phyloP scores from a whole-genome alignment of 2,329 filamentous ascomycete genomes.

The Fusarium brachygibbosum region DNA sequence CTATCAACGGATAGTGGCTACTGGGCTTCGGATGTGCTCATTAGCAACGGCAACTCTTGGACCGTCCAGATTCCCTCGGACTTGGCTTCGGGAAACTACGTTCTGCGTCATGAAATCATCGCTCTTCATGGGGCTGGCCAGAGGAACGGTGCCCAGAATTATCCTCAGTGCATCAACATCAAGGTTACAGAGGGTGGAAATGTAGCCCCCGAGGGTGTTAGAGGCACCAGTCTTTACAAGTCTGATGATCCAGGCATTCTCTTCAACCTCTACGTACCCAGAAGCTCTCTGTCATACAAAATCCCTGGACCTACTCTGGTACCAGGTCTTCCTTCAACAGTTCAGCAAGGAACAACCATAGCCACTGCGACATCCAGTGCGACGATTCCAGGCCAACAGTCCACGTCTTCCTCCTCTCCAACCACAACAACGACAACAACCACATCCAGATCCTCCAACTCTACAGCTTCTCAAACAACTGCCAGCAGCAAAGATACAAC shows the following conservation, averaged over 20 bases:
- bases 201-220: conserved; percentile 51
- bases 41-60: conserved; percentile 55
- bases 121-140: conserved; percentile 61
- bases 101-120: conserved; percentile 66
- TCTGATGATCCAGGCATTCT: conserved; percentile 51
- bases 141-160: conserved; percentile 64
- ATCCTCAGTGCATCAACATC: conserved; percentile 66
- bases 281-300: conserved; percentile 43
- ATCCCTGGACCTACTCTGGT: conserved; percentile 49
- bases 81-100: conserved; percentile 58
- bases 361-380: conserved; percentile 42
- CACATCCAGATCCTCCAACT: neutral
- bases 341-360: conserved; percentile 12
- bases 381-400: conserved; percentile 31
- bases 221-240: conserved; percentile 51
- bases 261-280: conserved; percentile 51
- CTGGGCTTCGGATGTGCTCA: conserved; percentile 59
- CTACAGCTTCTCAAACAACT: neutral
- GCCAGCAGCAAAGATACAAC: conserved; percentile 8
- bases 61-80: conserved; percentile 52
- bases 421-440: neutral
- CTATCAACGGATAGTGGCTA: conserved; percentile 58
- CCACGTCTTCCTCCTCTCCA: neutral
- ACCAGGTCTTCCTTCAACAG: conserved; percentile 38
- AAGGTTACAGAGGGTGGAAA: conserved; percentile 59